Base-by-base conservation (phyloP, 768 basidiomycete species). In the Lactarius hatsudake region DNA sequence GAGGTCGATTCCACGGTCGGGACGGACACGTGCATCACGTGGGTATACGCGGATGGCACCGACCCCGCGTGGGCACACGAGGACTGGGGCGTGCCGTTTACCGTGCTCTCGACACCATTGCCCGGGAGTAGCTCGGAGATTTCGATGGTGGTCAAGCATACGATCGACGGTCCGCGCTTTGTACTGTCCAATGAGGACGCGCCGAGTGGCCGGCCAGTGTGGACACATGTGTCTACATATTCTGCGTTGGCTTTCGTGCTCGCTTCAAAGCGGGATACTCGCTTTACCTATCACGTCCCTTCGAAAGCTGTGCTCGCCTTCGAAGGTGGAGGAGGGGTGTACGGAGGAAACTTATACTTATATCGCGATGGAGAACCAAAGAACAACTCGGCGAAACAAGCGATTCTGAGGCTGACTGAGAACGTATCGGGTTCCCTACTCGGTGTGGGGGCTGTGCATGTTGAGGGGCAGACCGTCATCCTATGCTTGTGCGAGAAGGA, bases 171-270 rank as follows among this genome's bases (percentile, higher is more conserved):
- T 0, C 74, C 65, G 18, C 43, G 68, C 64, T 63, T 71, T 76
- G 71, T 74, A 64, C 38, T 75, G 18, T 56, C 71, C 17, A 69
- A 34, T 48, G 74, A 54, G 12, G 76, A 23, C 56, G 69, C 23
- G 68, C 26, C 53, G 12, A 48, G n/a, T 30, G 62, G 67, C 4
- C 61, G 71, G 65, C 78, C 82, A 8, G 67, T 66, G 36, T 96
- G 92, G 94, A 80, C 73, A 60, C 96, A 99, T 75, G 78, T 78
- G 5, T 82, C 86, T n/a, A 98, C 96, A 0, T 95, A 86, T 76
- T 87, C 91, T 23, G 96, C 95, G 0, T 83, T 99, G 30, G 85
- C 94, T 0, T 99, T 98, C 74, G 96, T 99, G 48, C 81, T 99
- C 59, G 94, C 94, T 10, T 94, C 93, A 15, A 98, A 98, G 75